Percentiles rank a stretch among this genome's conserved stretches.
Conservation (phyloP, 1,139 yeast genomes). For the Saccharomyces pastorianus region DNA sequence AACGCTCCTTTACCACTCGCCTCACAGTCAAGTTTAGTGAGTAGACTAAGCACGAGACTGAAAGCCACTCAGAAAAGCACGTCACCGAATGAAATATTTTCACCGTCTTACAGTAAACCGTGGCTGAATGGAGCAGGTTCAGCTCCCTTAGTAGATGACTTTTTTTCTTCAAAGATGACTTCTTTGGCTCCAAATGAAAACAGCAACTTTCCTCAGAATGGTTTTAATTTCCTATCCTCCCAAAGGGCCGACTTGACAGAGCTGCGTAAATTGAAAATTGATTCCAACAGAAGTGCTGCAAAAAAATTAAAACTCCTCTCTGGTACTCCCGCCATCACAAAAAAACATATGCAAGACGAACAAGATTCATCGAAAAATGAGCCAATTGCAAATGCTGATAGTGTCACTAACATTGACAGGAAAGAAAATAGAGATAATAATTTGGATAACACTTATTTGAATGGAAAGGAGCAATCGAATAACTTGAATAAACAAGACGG, state of each 20-base stretch:
- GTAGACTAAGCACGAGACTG: slow-evolving; percentile 32
- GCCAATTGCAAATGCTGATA: background rate
- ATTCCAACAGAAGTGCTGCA: slow-evolving; percentile 35
- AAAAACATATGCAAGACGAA: slow-evolving; percentile 22
- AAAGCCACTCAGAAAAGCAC: slow-evolving; percentile 22
- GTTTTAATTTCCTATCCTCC: slow-evolving; percentile 10
- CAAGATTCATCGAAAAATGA: slow-evolving; percentile 6
- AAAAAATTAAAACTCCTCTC: slow-evolving; percentile 34
- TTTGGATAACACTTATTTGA: background rate
- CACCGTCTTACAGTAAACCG: slow-evolving; percentile 27
- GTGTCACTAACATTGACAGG: background rate
- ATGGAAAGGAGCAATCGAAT: background rate
- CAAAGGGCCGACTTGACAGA: slow-evolving; percentile 15
- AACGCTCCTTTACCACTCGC: slow-evolving; percentile 7
- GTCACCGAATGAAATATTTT: slow-evolving; percentile 33
- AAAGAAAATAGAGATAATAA: background rate
- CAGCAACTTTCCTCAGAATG: background rate
- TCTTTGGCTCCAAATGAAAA: background rate
- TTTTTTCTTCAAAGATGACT: background rate
- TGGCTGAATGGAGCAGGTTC: slow-evolving; percentile 8
- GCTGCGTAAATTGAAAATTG: slow-evolving; percentile 32
- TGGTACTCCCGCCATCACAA: slow-evolving; percentile 28
- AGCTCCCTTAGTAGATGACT: background rate
- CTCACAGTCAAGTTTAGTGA: slow-evolving; percentile 29
- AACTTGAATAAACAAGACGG: background rate